Evolutionary conservation across 1,284 basidiomycete genomes (phyloP), one percentile per base, ranked within the genome.

Genomic region (Apiotrichum gamsii): DNA sequence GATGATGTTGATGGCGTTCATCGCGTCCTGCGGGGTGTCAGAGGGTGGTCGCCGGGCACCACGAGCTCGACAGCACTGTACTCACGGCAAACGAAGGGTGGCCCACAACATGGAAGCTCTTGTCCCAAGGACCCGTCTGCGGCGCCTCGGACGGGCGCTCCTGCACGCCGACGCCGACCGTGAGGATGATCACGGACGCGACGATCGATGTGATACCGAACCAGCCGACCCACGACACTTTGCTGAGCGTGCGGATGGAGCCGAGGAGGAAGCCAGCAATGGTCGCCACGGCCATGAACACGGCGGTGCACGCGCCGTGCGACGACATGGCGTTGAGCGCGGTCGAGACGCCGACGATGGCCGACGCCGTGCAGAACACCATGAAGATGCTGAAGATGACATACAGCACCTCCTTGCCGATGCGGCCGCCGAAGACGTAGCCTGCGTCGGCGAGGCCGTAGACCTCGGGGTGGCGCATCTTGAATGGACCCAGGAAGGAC

Each of bases 101-200:
- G 32, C 51, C 54, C 23, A 60, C 52, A 19, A 57, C 60, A 28
- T 65, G 64, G 43, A 56, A 71, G 0, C 61, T 53, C 43, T 20
- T 47, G 37, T 64, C 60, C 54, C 56, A 70, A 1, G 59, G 54
- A 0, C 62, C 63, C 47, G 50, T 47, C n/a, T 43, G 16, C 8
- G 71, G 70, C 1, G 66, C 67, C 1, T 51, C 52, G 3, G 62
- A 57, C 0, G 72, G 69, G 36, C 70, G 56, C 45, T 67, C 64
- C 33, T 60, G 53, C 4, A 63, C 47, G 3, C 56, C 60, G n/a
- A 69, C 67, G 4, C 69, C 64, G 40, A 67, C 55, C 18, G 61
- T 59, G 16, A 69, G 47, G 10, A 60, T 61, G 38, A 70, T 32
- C 31, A 67, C 56, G 11, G 63, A 47, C 59, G 49, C 28, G 0